Evolutionary conservation across 257 asterid genomes (phyloP).

Genomic region (Gentiana macrophylla): DNA sequence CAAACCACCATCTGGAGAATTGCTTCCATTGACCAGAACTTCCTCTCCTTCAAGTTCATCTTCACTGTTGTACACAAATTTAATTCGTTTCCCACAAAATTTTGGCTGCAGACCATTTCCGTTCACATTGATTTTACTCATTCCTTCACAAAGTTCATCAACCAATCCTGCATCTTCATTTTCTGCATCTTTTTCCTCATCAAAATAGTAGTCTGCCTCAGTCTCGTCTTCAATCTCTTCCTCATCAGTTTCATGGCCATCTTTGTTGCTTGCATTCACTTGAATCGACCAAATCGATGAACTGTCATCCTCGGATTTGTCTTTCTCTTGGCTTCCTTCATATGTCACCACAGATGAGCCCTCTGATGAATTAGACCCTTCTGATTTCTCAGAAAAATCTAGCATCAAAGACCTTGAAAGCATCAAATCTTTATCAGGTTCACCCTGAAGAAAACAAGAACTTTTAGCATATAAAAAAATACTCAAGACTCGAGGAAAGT

Average conservation of each 20-base stretch:
- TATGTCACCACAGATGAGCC: constrained; percentile 39
- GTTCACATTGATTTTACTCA: constrained; percentile 46
- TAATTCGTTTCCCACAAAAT: constrained; percentile 54
- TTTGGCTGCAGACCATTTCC: constrained; percentile 10
- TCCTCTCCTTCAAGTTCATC: constrained; percentile 53
- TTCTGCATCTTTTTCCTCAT: constrained; percentile 10
- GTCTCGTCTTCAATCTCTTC: constrained; percentile 12
- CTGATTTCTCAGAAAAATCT: constrained; percentile 65
- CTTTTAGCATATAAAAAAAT: too few species aligned
- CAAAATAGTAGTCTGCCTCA: constrained; percentile 6
- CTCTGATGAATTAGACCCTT: constrained; percentile 26
- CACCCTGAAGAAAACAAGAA: constrained; percentile 18
- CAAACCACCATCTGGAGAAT: constrained; percentile 5
- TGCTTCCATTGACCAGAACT: constrained; percentile 2
- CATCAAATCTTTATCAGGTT: constrained; percentile 27
- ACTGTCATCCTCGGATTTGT: constrained; percentile 30
- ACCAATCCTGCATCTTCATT: constrained; percentile 13
- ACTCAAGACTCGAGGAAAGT: not conserved
- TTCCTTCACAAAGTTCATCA: constrained; percentile 70
- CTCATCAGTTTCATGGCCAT: constrained; percentile 27
- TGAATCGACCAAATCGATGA: constrained; percentile 71
- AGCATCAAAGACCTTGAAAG: constrained; percentile 65
- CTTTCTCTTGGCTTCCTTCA: constrained; percentile 11
- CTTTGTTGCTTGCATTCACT: constrained; percentile 54
- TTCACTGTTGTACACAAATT: constrained; percentile 64